phyloP scores from a whole-genome alignment of 148 eudicot species.

The Dianthus caryophyllus region DNA sequence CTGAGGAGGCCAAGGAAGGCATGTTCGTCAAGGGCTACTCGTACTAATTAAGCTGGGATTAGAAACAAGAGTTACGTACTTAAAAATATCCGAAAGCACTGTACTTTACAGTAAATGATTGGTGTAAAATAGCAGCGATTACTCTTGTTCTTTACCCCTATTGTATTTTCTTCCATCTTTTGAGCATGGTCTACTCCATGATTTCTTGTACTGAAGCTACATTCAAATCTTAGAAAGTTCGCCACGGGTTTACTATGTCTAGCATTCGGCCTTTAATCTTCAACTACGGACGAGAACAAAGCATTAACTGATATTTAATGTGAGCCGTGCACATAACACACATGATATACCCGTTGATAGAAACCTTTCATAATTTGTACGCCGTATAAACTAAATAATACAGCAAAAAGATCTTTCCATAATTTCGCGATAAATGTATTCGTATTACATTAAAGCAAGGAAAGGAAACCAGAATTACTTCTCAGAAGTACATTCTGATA shows the following conservation, averaged over 20 bases:
- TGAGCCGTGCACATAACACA: background rate
- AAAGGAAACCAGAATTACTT: background rate
- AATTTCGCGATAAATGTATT: background rate
- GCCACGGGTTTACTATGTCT: background rate
- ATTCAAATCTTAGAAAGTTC: background rate
- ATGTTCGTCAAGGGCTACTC: slow-evolving; percentile 97
- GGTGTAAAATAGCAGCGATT: background rate
- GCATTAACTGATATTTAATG: background rate
- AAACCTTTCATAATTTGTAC: background rate
- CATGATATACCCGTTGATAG: background rate
- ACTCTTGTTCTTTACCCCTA: slow-evolving; percentile 9
- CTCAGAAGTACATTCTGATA: background rate
- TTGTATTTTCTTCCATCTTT: slow-evolving; percentile 4
- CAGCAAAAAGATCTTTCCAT: background rate
- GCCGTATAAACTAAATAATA: background rate
- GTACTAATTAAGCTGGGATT: slow-evolving; percentile 44
- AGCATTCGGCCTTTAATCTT: background rate
- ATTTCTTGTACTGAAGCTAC: slow-evolving; percentile 17
- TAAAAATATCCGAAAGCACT: background rate
- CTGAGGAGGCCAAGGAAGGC: slow-evolving; percentile 85
- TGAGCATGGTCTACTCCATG: slow-evolving; percentile 10
- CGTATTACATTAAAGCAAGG: background rate
- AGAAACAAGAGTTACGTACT: background rate
- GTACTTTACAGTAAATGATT: background rate
- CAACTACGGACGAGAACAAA: background rate